These are phyloP conservation scores for Fusarium continuum DNA, from an alignment of 2,329 filamentous ascomycete genomes.

Conservation along the genomic window DNA sequence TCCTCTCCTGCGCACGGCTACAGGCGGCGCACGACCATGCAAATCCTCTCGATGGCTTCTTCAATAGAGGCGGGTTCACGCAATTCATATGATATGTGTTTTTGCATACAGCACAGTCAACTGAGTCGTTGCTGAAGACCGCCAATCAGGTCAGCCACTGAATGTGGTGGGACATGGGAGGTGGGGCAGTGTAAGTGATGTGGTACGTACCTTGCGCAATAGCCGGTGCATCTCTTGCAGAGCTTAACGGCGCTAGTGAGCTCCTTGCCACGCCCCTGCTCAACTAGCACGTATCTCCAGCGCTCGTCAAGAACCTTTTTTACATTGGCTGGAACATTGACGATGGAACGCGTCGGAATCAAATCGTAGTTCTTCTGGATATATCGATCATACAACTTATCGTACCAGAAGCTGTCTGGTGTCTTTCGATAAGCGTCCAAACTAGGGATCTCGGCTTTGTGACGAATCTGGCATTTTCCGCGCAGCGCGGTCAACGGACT, in stretches of 20 bases:
- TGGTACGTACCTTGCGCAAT: constrained; percentile 82
- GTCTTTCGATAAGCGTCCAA: constrained; percentile 85
- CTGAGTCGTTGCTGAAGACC: constrained; percentile 80
- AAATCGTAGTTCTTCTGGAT: constrained; percentile 98
- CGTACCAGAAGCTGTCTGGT: constrained; percentile 93
- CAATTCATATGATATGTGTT: constrained; percentile 99
- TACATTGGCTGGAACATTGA: constrained; percentile 94
- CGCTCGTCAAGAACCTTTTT: constrained; percentile 95
- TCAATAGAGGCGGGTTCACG: constrained; percentile 88
- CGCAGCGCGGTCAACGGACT: constrained; percentile 91
- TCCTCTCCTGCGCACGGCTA: constrained; percentile 93
- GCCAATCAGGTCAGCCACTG: constrained; percentile 39
- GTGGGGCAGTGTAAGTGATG: constrained; percentile 27
- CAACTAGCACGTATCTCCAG: constrained; percentile 96
- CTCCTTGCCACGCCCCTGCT: constrained; percentile 93
- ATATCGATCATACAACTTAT: constrained; percentile 97
- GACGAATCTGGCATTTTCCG: constrained; percentile 90
- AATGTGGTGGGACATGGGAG: constrained; percentile 32
- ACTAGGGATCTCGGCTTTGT: constrained; percentile 85
- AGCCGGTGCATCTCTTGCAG: constrained; percentile 91
- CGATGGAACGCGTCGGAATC: constrained; percentile 88
- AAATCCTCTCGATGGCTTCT: constrained; percentile 97
- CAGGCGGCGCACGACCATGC: constrained; percentile 98
- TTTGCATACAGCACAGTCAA: constrained; percentile 94
- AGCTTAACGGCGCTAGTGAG: constrained; percentile 94